Percentiles rank a stretch among this genome's conserved stretches.
phyloP scores from a whole-genome alignment of 2,329 filamentous ascomycete species.

The Monosporascus sp. region DNA sequence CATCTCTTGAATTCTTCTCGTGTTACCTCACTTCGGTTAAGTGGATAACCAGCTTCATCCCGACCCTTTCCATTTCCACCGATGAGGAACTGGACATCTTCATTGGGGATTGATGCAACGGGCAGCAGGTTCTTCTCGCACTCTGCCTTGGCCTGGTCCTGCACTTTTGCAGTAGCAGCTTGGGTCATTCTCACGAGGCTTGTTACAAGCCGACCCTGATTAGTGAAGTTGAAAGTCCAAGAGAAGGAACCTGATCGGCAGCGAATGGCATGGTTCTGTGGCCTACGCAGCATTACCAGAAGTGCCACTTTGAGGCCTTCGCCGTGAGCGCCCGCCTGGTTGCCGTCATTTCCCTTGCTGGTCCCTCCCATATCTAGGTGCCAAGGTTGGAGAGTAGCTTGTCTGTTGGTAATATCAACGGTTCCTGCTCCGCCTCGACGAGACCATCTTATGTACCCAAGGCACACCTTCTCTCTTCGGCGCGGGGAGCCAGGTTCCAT shows the following conservation, averaged over 20 bases:
- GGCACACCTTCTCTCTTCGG: conserved; percentile 8
- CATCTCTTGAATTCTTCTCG: conserved; percentile 11
- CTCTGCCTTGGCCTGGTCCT: conserved; percentile 1
- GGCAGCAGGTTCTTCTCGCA: conserved; percentile 8
- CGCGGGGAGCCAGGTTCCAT: neutral
- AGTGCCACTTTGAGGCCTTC: conserved; percentile 28
- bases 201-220: conserved; percentile 13
- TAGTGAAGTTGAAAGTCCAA: conserved; percentile 28
- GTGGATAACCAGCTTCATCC: conserved; percentile 5
- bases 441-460: conserved; percentile 27
- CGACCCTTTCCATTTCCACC: conserved; percentile 9
- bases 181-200: conserved; percentile 8
- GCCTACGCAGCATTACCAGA: conserved; percentile 22
- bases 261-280: conserved; percentile 21
- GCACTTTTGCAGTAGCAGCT: neutral
- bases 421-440: conserved; percentile 15
- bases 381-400: conserved; percentile 23
- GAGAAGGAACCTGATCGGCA: conserved; percentile 21
- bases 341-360: conserved; percentile 14
- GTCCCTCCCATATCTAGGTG: conserved; percentile 25
- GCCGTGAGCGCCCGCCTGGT: conserved; percentile 24
- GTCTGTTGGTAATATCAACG: conserved; percentile 25
- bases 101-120: conserved; percentile 1
- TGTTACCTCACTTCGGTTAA: conserved; percentile 1
- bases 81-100: conserved; percentile 20